These are phyloP conservation scores for Entomortierella chlamydospora DNA, from an alignment of 192 early-diverging fungal species.

Conservation along the genomic window DNA sequence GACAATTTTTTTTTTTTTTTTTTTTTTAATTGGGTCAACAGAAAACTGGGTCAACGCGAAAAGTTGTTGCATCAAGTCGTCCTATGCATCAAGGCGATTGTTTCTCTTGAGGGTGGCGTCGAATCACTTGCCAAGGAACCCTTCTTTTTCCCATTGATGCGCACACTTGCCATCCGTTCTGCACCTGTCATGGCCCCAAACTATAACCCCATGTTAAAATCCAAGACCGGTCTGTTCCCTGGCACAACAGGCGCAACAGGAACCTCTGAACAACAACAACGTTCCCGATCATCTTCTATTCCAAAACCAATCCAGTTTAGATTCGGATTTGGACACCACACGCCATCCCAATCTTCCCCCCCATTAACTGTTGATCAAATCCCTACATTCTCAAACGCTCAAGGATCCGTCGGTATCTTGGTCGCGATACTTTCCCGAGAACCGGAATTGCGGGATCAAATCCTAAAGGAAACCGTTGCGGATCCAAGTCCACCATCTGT, in stretches of 20 bases:
- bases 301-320: constrained; percentile 33
- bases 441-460: constrained; percentile 31
- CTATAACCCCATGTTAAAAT: background rate
- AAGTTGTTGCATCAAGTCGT: constrained; percentile 33
- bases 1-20: background rate
- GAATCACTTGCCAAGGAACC: constrained; percentile 19
- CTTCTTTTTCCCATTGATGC: constrained; percentile 28
- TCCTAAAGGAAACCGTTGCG: constrained; percentile 29
- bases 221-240: constrained; percentile 28
- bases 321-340: constrained; percentile 4
- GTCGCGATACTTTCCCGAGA: constrained; percentile 16
- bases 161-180: constrained; percentile 34
- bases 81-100: constrained; percentile 46
- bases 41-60: constrained; percentile 43
- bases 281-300: constrained; percentile 34
- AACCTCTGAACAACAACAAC: constrained; percentile 3
- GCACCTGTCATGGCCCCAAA: constrained; percentile 13
- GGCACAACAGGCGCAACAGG: background rate
- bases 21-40: background rate
- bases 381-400: constrained; percentile 38
- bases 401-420: constrained; percentile 27
- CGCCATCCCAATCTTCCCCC: constrained; percentile 9
- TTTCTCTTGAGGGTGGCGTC: constrained; percentile 33
- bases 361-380: constrained; percentile 24
- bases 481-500: constrained; percentile 3